phyloP scores from a whole-genome alignment of 2,329 filamentous ascomycete species.

The Ophiostoma ips region DNA sequence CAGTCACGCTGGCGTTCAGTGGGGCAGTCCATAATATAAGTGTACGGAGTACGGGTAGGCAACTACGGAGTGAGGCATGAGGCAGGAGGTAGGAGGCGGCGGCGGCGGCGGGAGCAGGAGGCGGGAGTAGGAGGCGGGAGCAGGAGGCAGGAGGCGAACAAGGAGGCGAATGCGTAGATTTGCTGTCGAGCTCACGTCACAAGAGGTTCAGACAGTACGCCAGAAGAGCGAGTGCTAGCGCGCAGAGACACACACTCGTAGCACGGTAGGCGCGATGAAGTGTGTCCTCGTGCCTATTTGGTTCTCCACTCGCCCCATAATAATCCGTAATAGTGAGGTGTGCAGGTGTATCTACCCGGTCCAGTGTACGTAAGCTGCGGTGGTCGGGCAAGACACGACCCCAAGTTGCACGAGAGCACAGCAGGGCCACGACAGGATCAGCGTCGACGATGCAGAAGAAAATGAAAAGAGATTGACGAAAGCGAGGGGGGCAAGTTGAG shows the following conservation, averaged over 20 bases:
- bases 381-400: background rate
- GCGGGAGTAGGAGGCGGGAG: no score
- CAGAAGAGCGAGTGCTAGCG: no score
- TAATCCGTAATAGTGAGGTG: background rate
- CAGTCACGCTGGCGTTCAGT: background rate
- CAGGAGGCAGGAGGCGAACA: no score
- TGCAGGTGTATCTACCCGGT: background rate
- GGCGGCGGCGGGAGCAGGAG: no score
- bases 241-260: no score
- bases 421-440: background rate
- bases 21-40: background rate
- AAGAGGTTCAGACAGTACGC: no score
- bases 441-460: background rate
- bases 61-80: background rate
- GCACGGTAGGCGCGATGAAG: background rate
- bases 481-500: background rate
- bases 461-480: background rate
- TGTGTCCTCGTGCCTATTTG: slow-evolving; percentile 1
- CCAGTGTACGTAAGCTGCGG: background rate
- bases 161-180: no score
- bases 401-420: background rate
- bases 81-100: background rate
- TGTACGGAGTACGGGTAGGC: background rate
- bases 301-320: background rate
- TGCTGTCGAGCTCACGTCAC: no score